Evolutionary conservation across 805 yeast species (phyloP).

Genomic region (Zygosaccharomyces kombuchaensis): DNA sequence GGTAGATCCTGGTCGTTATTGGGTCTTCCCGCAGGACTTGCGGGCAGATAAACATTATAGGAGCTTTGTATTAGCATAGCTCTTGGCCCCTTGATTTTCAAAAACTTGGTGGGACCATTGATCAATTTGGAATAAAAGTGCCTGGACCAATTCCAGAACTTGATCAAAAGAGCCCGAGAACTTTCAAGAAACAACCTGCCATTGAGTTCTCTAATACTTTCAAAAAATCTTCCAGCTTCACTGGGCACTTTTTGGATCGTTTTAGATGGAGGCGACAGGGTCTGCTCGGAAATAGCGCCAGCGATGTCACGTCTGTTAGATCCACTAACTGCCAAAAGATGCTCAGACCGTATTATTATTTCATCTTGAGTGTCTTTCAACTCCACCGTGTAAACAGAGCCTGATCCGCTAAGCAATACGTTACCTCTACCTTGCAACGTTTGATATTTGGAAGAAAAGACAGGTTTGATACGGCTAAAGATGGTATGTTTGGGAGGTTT

Average conservation of each 20-base stretch:
- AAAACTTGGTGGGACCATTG: conserved; percentile 25
- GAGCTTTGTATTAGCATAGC: conserved; percentile 31
- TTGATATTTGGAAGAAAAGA: conserved; percentile 21
- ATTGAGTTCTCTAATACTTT: conserved; percentile 16
- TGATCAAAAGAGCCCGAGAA: conserved; percentile 7
- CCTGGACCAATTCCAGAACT: conserved; percentile 14
- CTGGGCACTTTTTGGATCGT: background rate
- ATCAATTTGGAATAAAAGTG: conserved; percentile 12
- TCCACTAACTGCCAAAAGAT: conserved; percentile 32
- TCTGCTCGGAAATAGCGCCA: conserved; percentile 19
- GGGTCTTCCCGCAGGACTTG: conserved; percentile 7
- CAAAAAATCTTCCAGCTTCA: background rate
- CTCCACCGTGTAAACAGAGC: conserved; percentile 30
- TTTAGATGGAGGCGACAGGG: conserved; percentile 4
- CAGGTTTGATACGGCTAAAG: conserved; percentile 6
- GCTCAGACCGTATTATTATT: conserved; percentile 28
- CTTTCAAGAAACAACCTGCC: conserved; percentile 15
- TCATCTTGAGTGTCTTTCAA: conserved; percentile 24
- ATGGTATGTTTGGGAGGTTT: conserved; percentile 12
- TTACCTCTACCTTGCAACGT: conserved; percentile 33
- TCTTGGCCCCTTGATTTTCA: conserved; percentile 35
- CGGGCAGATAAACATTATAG: conserved; percentile 20
- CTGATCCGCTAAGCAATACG: conserved; percentile 25
- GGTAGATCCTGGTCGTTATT: conserved; percentile 1
- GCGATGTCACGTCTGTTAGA: conserved; percentile 27